Evolutionary conservation across 23 red algal species (phyloP).

Genomic region (Gracilaria domingensis): DNA sequence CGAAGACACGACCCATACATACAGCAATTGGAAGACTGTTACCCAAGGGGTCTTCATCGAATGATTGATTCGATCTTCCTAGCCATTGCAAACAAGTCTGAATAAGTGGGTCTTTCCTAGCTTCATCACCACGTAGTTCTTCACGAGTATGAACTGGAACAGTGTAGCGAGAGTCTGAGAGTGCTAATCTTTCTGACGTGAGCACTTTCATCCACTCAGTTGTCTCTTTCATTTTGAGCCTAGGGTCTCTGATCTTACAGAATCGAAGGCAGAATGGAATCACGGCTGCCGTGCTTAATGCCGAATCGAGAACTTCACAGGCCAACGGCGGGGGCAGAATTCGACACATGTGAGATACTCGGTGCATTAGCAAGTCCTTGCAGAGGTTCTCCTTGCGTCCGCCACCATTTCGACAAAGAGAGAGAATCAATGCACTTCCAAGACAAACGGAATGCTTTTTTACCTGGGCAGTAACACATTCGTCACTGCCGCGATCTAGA

Average conservation of each 20-base stretch:
- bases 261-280: constrained; percentile 27
- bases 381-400: neutral
- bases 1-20: constrained; percentile 44
- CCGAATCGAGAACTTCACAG: constrained; percentile 17
- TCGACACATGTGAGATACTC: neutral
- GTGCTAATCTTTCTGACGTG: neutral
- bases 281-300: constrained; percentile 11
- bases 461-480: neutral
- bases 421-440: constrained; percentile 1
- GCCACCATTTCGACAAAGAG: neutral
- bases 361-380: neutral
- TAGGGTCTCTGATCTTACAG: constrained; percentile 4
- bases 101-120: neutral
- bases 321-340: neutral
- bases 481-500: neutral
- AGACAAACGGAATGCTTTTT: constrained; percentile 8
- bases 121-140: neutral
- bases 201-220: constrained; percentile 28
- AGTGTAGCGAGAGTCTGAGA: neutral
- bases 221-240: constrained; percentile 8
- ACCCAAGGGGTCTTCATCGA: neutral
- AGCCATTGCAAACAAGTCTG: constrained; percentile 16
- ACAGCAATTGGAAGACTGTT: constrained; percentile 35
- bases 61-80: neutral
- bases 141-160: neutral